phyloP scores from a whole-genome alignment of 352 stramenopile genomes.

The Phytophthora chlamydospora region DNA sequence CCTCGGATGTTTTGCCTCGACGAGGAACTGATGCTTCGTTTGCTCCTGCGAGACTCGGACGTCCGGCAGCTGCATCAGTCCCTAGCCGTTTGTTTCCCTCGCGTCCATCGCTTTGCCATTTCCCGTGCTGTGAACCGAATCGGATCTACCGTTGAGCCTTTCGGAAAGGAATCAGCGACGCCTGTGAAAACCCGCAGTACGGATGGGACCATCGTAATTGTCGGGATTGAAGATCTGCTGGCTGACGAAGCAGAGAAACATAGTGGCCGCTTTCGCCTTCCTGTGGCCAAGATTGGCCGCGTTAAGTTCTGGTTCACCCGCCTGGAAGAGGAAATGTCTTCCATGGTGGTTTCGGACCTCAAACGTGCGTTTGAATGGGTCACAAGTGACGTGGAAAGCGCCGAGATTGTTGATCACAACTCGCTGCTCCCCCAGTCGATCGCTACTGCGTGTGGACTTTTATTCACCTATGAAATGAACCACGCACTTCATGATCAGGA shows the following conservation, averaged over 20 bases:
- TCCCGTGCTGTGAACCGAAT: constrained; percentile 21
- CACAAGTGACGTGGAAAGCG: constrained; percentile 7
- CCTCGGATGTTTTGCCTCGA: constrained; percentile 51
- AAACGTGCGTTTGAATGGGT: constrained; percentile 36
- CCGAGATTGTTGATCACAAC: constrained; percentile 1
- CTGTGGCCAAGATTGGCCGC: constrained; percentile 72
- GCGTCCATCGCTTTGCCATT: constrained; percentile 41
- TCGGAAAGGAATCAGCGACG: constrained; percentile 12
- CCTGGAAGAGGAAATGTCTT: constrained; percentile 62
- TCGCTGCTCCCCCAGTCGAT: constrained; percentile 45
- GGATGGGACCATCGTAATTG: constrained; percentile 28
- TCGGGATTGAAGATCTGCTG: constrained; percentile 25
- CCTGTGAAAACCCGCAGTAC: constrained; percentile 15
- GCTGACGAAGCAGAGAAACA: neutral
- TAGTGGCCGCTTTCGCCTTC: constrained; percentile 26
- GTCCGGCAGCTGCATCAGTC: constrained; percentile 29
- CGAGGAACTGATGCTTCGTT: constrained; percentile 44
- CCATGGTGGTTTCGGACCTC: constrained; percentile 47
- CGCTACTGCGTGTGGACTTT: constrained; percentile 17
- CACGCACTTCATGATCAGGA: constrained; percentile 1
- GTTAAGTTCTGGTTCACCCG: constrained; percentile 71
- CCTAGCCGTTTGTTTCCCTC: constrained; percentile 49
- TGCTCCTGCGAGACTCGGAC: constrained; percentile 52
- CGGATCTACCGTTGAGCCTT: constrained; percentile 26
- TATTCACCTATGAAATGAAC: constrained; percentile 49